These are phyloP conservation scores for Acrocalymma vagum DNA, from an alignment of 2,329 filamentous ascomycete genomes.

Conservation along the genomic window DNA sequence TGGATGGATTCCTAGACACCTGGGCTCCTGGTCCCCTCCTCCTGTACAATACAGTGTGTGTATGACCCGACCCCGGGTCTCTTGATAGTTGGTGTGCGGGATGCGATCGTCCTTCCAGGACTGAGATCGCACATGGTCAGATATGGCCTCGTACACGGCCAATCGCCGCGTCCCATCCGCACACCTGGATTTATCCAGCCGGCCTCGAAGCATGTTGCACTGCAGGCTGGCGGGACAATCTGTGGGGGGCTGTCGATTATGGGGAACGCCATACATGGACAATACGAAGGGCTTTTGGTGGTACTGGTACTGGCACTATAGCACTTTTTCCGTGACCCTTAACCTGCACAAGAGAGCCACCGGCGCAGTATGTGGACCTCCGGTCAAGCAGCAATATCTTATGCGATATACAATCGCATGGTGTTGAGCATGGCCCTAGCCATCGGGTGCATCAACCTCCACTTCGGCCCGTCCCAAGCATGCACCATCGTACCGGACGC, in stretches of 20 bases:
- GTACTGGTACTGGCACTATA: no score
- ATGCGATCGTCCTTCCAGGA: conserved; percentile 15
- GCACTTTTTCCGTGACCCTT: no score
- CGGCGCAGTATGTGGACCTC: conserved; percentile 9
- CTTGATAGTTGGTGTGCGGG: conserved; percentile 10
- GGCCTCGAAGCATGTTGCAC: conserved; percentile 28
- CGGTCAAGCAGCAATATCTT: conserved; percentile 9
- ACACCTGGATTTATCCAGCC: conserved; percentile 20
- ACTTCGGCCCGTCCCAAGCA: no score
- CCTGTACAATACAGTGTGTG: conserved; percentile 2
- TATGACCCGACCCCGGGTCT: not conserved
- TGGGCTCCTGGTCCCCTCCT: conserved; percentile 2
- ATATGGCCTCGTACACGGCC: conserved; percentile 23
- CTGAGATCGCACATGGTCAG: conserved; percentile 13
- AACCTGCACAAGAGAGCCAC: conserved; percentile 18
- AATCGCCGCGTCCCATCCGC: conserved; percentile 17
- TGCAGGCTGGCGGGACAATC: conserved; percentile 20
- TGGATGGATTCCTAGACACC: no score
- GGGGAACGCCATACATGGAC: conserved; percentile 27
- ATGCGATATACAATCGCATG: conserved; percentile 3
- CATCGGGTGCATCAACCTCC: no score
- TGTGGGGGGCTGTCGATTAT: conserved; percentile 25
- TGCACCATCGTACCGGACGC: no score
- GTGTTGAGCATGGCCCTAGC: not conserved
- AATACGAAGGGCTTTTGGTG: no score